Evolutionary conservation across 257 asterid genomes (phyloP).

Genomic region (Nemophila menziesii): DNA sequence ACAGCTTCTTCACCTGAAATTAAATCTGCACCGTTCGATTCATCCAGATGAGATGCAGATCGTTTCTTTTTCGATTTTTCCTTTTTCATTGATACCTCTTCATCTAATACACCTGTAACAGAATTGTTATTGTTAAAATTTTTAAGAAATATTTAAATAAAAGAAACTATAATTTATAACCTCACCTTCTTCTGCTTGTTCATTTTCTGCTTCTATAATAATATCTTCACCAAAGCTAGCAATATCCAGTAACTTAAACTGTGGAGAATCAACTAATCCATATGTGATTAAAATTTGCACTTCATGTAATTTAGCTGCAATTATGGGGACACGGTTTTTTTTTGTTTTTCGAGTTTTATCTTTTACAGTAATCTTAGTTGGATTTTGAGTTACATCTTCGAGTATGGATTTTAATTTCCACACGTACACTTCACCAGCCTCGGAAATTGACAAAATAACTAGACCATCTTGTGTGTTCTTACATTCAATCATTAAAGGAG

Average conservation of each 20-base stretch:
- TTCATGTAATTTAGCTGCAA: constrained; percentile 18
- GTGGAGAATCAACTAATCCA: constrained; percentile 22
- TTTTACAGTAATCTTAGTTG: constrained; percentile 19
- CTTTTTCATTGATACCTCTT: constrained; percentile 2
- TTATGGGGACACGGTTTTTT: constrained; percentile 9
- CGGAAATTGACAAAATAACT: constrained; percentile 22
- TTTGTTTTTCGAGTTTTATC: constrained; percentile 9
- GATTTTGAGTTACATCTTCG: constrained; percentile 16
- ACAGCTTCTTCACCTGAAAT: constrained; percentile 38
- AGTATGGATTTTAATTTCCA: constrained; percentile 18
- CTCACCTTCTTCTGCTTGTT: constrained; percentile 11
- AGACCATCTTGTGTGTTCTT: constrained; percentile 19
- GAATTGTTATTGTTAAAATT: too few relatives aligned
- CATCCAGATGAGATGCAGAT: constrained; percentile 19
- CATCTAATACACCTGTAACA: constrained; percentile 15
- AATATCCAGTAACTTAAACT: constrained; percentile 17
- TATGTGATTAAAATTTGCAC: constrained; percentile 13
- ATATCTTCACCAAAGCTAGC: constrained; percentile 17
- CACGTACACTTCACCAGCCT: constrained; percentile 20
- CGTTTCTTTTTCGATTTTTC: constrained; percentile 21
- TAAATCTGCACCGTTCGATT: constrained; percentile 6
- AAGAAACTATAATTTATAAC: constrained; percentile 3
- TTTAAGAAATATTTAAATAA: too few relatives aligned
- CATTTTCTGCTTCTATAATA: constrained; percentile 11
- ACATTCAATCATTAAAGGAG: constrained; percentile 18